A percentile compares a stretch with the other conserved stretches of the same genome.
Conservation (phyloP, 257 asterid genomes). For the Salvia splendens region DNA sequence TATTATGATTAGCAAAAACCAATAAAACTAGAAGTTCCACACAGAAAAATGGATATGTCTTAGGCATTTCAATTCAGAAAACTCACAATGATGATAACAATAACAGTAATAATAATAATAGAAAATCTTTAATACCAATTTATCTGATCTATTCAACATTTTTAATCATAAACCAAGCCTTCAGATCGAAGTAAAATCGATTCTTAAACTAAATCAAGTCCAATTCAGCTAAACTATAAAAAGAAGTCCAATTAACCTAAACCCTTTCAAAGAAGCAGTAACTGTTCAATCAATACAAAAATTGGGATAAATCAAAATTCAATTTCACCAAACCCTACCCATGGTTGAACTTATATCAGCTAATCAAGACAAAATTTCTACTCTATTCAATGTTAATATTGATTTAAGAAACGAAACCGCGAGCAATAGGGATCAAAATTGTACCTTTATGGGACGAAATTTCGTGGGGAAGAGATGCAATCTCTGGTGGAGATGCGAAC, state of each 20-base stretch:
- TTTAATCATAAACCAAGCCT: constrained; percentile 2
- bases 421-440: not conserved
- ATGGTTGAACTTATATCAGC: not conserved
- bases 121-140: not conserved
- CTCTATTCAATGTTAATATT: not conserved
- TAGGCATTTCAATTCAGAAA: not conserved
- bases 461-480: constrained; percentile 6
- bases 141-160: not conserved
- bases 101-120: too few relatives aligned
- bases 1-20: not conserved
- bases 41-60: not conserved
- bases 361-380: not conserved
- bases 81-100: not conserved
- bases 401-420: not conserved
- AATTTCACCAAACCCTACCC: constrained; percentile 12
- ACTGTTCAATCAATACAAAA: not conserved
- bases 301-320: not conserved
- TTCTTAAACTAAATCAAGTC: not conserved
- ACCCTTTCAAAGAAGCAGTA: not conserved
- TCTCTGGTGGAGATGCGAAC: constrained; percentile 18
- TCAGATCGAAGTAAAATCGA: not conserved
- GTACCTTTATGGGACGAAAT: constrained; percentile 20
- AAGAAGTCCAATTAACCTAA: not conserved
- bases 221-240: not conserved
- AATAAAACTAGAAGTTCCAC: constrained; percentile 7